phyloP scores from a whole-genome alignment of 2,329 filamentous ascomycete species.

The Ophiostoma ulmi region DNA sequence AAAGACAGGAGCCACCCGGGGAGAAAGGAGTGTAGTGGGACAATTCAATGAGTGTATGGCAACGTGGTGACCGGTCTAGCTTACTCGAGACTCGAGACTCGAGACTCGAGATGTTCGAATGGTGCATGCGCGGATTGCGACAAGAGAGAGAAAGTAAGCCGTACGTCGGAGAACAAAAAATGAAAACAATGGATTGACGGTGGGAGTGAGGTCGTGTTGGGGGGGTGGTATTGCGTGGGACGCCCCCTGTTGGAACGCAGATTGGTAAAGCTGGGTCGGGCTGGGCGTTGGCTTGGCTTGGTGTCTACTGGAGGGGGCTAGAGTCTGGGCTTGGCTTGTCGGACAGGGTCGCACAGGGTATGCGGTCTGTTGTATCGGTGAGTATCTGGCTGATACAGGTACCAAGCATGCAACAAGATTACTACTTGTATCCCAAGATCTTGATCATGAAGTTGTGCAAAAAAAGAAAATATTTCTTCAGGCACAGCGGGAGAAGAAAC shows the following conservation, averaged over 20 bases:
- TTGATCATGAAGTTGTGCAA: no score
- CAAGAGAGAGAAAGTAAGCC: neutral
- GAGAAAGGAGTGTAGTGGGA: neutral
- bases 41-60: neutral
- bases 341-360: neutral
- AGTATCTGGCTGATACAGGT: no score
- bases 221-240: conserved; percentile 8
- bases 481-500: neutral
- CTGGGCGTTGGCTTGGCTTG: neutral
- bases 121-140: neutral
- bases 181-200: neutral
- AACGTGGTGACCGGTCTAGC: neutral
- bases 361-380: no score
- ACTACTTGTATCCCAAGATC: no score
- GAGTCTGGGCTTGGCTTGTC: neutral
- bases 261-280: neutral
- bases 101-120: neutral
- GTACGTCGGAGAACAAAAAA: neutral
- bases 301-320: neutral
- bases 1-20: neutral
- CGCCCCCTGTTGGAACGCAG: conserved; percentile 6
- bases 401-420: no score
- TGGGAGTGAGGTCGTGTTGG: conserved; percentile 3
- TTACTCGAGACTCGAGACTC: neutral
- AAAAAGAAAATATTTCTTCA: neutral